A percentile compares a stretch with the other conserved stretches of the same genome.
phyloP scores from a whole-genome alignment of 1,284 basidiomycete genomes.

The Malassezia slooffiae region DNA sequence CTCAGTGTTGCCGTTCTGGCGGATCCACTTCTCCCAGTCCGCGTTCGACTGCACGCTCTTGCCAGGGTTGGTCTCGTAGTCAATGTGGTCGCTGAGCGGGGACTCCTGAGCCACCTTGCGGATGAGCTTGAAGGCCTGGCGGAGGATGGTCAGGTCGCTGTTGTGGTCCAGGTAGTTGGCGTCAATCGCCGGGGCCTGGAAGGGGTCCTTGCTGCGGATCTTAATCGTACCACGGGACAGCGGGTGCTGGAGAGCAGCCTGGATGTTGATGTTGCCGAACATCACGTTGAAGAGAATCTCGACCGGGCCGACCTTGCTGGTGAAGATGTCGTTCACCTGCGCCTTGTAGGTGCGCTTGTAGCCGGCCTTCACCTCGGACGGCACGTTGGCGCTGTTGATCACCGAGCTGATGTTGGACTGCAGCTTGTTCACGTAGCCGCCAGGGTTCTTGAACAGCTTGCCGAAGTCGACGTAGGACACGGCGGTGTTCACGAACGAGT shows the following conservation, averaged over 20 bases:
- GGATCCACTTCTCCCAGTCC: conserved; percentile 24
- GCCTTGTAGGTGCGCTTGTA: conserved; percentile 14
- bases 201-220: conserved; percentile 23
- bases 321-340: conserved; percentile 17
- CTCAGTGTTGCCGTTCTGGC: conserved; percentile 20
- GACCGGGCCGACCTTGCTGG: conserved; percentile 19
- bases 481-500: conserved; percentile 29
- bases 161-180: conserved; percentile 29
- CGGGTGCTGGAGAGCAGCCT: conserved; percentile 34
- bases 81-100: conserved; percentile 17
- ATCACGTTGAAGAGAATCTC: conserved; percentile 34
- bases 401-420: conserved; percentile 17
- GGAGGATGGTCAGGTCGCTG: conserved; percentile 27
- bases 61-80: conserved; percentile 19
- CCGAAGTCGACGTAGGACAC: conserved; percentile 31
- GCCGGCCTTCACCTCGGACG: conserved; percentile 18
- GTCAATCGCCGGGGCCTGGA: conserved; percentile 29
- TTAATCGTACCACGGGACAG: conserved; percentile 36
- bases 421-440: conserved; percentile 13
- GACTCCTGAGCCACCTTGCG: conserved; percentile 21
- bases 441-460: conserved; percentile 20
- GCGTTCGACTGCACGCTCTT: conserved; percentile 16
- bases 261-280: conserved; percentile 23
- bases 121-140: conserved; percentile 26
- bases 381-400: conserved; percentile 19